Base-by-base conservation (phyloP, 2,329 filamentous ascomycete species). In the Ophiostoma sp. region DNA sequence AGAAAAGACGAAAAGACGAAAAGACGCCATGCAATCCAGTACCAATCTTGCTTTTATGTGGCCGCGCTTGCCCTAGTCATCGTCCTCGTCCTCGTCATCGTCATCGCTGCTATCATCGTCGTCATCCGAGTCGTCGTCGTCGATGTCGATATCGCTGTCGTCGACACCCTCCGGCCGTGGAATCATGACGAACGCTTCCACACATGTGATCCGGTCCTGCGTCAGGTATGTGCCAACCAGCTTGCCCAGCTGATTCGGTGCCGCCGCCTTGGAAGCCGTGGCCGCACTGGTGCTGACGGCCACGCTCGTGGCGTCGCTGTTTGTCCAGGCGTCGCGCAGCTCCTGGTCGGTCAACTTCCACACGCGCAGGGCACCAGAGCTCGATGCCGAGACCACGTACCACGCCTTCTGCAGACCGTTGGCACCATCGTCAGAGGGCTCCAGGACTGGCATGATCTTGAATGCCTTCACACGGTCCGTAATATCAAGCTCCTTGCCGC, bases 401-500 rank as follows among this genome's bases (percentile, higher is more conserved):
- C 74, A 76, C 83, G 83, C 70, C 60, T 63, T 55, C 14, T 69
- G 69, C 58, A 63, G 65, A 27, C 41, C 63, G 8, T 52, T 18
- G 47, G 40, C 18, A 40, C 49, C 42, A 74, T 78, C 73, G 6
- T 49, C 12, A 0, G 12, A 55, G 9, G 58, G 27, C 36, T 76
- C 74, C 58, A 77, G 74, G 52, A 79, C 77, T 66, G 78, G 77
- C 65, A 95, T 74, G 45, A 93, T 79, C 69, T 87, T 85, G 77
- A 98, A 97, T 75, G 97, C 93, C 80, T 98, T 99, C 77, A 98
- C 88, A 66, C 95, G 87, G 11, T 87, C 85, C 2, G 80, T 79
- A 65, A 95, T 84, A 0, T 88, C 89, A 1, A 83, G 84, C 42
- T 85, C 83, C 72, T 85, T 87, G 12, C 93, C 93, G 55, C 93